These are phyloP conservation scores for Microcos paniculata DNA, from an alignment of 345 rosid genomes.

Conservation along the genomic window DNA sequence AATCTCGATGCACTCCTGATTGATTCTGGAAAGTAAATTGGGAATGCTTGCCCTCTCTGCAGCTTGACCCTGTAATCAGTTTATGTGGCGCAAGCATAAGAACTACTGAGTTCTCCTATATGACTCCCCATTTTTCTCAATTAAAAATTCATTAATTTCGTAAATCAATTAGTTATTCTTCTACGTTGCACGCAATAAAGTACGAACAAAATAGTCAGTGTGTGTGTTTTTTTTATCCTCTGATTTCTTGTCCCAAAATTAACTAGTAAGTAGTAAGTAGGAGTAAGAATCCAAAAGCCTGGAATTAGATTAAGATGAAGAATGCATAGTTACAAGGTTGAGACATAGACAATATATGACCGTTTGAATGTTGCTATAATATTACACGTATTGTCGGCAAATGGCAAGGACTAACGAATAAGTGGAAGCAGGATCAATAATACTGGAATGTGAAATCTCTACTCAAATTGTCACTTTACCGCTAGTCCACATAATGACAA, in stretches of 20 bases:
- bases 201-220: background rate
- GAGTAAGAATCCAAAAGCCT: background rate
- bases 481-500: no score
- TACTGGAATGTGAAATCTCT: no score
- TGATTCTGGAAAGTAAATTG: background rate
- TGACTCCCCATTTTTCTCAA: no score
- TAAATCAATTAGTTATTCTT: constrained; percentile 1
- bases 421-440: no score
- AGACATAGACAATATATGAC: background rate
- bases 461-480: no score
- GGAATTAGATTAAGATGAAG: constrained; percentile 3
- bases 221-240: background rate
- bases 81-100: background rate
- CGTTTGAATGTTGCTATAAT: no score
- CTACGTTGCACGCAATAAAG: background rate
- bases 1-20: constrained; percentile 63
- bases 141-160: background rate
- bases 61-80: background rate
- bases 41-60: background rate
- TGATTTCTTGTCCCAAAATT: background rate
- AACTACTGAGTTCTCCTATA: no score
- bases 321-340: background rate
- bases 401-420: background rate
- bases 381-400: background rate
- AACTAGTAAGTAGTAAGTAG: no score